Evolutionary conservation across 805 yeast species (phyloP), one percentile per base, ranked within the genome.

Genomic region (Suhomyces prunicola): DNA sequence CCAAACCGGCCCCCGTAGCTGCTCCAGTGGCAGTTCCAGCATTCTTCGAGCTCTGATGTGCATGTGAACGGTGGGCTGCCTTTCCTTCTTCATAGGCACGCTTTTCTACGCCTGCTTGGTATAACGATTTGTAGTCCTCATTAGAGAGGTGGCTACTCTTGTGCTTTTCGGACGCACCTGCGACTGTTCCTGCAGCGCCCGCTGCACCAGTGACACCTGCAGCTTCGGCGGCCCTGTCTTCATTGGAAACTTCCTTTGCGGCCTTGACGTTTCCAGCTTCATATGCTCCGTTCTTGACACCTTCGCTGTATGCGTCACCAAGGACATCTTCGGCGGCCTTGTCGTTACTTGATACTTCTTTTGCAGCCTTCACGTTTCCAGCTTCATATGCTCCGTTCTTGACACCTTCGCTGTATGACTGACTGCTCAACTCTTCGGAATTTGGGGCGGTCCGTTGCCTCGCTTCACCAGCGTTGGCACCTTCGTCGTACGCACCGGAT

Each of bases 31-130:
- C 31, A 27, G 31, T 31, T 31, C 36, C 36, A 33, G 17, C 36
- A n/a, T 17, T 33, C 17, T n/a, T 33, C 17, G 36, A 33, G 9
- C 12, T 33, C 17, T n/a, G 15, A n/a, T 10, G 12, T 13, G 36
- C 17, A 12, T 17, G 50, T n/a, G 46, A 12, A 9, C 36, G 6
- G 46, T 51, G 27, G 15, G 50, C 55, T 13, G 46, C 27, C n/a
- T 47, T 50, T 9, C 65, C 65, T 4, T 58, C 59, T 36, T 61
- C 66, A 50, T 58, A 56, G 22, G 61, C 48, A 7, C 55, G 63
- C 27, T 50, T 52, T 10, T 48, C 29, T 13, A 57, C 57, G 23
- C 65, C 67, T 12, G 59, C 59, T 19, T 24, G 49, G 51, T 62
- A 60, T 17, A 44, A 50, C 9, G 54, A 59, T 27, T 40, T 40